A percentile compares a stretch with the other conserved stretches of the same genome.
Evolutionary conservation across 257 asterid genomes (phyloP).

Genomic region (Petrea volubilis): DNA sequence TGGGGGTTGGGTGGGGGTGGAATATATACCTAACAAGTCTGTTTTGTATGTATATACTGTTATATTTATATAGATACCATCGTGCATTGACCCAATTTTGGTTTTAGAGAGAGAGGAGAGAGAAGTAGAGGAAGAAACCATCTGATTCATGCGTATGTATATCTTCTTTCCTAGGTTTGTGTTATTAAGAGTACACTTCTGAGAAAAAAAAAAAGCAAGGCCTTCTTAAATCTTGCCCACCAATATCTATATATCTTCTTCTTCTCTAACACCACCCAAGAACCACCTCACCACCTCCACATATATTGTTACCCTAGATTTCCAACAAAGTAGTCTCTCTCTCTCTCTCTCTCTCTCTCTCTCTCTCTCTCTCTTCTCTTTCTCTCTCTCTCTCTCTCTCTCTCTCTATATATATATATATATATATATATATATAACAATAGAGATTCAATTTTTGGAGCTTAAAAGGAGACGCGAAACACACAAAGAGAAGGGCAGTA

Average conservation of each 20-base stretch:
- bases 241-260: not conserved
- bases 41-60: slow-evolving; percentile 50
- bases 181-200: slow-evolving; percentile 42
- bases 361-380: not conserved
- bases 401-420: not conserved
- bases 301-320: slow-evolving; percentile 2
- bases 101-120: slow-evolving; percentile 19
- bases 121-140: not conserved
- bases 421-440: slow-evolving; percentile 26
- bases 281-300: too few species aligned
- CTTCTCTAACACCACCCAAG: not conserved
- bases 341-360: not conserved
- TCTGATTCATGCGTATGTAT: slow-evolving; percentile 14
- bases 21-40: slow-evolving; percentile 32
- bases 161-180: slow-evolving; percentile 49
- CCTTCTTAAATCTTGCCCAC: slow-evolving; percentile 20
- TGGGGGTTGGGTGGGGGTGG: slow-evolving; percentile 24
- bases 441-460: slow-evolving; percentile 38
- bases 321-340: not conserved
- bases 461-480: slow-evolving; percentile 22
- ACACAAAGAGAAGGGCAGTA: slow-evolving; percentile 20
- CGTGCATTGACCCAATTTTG: slow-evolving; percentile 52
- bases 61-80: slow-evolving; percentile 18
- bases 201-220: slow-evolving; percentile 16
- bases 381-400: too few species aligned